Evolutionary conservation across 306 rosid species (phyloP).

Genomic region (Rosa multiflora): DNA sequence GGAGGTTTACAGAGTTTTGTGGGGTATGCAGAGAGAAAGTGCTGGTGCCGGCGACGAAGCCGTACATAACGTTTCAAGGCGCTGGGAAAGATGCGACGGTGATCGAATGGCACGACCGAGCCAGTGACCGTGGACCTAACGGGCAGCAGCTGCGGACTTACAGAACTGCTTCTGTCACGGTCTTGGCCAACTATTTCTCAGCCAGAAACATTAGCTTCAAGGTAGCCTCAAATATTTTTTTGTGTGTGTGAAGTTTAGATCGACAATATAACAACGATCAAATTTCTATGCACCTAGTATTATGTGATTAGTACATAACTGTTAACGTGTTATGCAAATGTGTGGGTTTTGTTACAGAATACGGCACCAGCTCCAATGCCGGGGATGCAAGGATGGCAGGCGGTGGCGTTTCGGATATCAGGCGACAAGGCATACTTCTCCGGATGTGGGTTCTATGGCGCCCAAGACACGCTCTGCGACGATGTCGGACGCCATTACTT

Average conservation of each 20-base stretch:
- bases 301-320: background rate
- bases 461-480: slow-evolving; percentile 88
- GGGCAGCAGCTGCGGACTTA: slow-evolving; percentile 88
- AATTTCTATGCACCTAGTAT: background rate
- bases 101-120: slow-evolving; percentile 92
- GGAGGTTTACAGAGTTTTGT: background rate
- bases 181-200: slow-evolving; percentile 68
- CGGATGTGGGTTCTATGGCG: slow-evolving; percentile 82
- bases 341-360: slow-evolving; percentile 40
- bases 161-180: slow-evolving; percentile 86
- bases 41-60: slow-evolving; percentile 74
- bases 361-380: slow-evolving; percentile 94
- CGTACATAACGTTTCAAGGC: slow-evolving; percentile 80
- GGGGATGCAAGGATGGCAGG: slow-evolving; percentile 97
- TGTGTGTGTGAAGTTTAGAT: background rate
- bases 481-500: slow-evolving; percentile 96
- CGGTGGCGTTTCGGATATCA: slow-evolving; percentile 74
- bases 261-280: background rate
- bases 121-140: slow-evolving; percentile 77
- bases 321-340: background rate
- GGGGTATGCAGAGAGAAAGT: slow-evolving; percentile 71
- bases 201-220: slow-evolving; percentile 86
- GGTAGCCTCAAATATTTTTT: slow-evolving; percentile 29
- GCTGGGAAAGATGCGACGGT: slow-evolving; percentile 74
- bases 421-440: slow-evolving; percentile 92